These are phyloP conservation scores for Jaminaea rosea DNA, from an alignment of 1,284 basidiomycete species.

Conservation along the genomic window DNA sequence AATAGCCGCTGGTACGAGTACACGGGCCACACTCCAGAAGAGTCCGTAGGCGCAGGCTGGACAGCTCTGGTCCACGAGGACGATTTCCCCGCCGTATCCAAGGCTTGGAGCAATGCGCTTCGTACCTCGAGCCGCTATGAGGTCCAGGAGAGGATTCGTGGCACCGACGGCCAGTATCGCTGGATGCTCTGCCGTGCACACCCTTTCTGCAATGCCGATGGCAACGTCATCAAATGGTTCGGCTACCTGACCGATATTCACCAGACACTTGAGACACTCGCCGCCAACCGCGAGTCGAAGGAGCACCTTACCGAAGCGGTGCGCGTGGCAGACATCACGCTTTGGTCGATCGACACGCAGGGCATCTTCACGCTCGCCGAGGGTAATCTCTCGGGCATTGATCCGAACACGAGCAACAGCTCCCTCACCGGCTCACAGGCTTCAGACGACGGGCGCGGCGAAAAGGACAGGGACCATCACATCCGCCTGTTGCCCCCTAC, in stretches of 20 bases:
- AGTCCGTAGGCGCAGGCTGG: constrained; percentile 43
- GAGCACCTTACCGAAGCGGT: neutral
- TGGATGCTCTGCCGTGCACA: constrained; percentile 46
- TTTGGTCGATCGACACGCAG: constrained; percentile 35
- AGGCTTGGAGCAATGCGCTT: constrained; percentile 43
- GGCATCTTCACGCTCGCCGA: constrained; percentile 36
- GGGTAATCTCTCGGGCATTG: constrained; percentile 12
- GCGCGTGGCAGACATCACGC: constrained; percentile 27
- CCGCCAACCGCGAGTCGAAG: neutral
- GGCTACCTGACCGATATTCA: neutral
- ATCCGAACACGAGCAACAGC: neutral
- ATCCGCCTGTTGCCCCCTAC: neutral
- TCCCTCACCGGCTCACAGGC: neutral
- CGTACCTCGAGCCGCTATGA: constrained; percentile 46
- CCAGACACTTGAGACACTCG: neutral
- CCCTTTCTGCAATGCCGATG: constrained; percentile 27
- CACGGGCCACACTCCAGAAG: constrained; percentile 35
- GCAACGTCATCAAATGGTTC: neutral
- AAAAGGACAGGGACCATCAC: no score
- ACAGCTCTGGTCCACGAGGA: constrained; percentile 44
- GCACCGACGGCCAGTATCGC: constrained; percentile 37
- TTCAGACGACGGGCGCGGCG: neutral
- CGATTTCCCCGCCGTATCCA: constrained; percentile 39
- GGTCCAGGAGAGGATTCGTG: constrained; percentile 41
- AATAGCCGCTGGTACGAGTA: constrained; percentile 37